Evolutionary conservation across 2,329 filamentous ascomycete genomes (phyloP), one percentile per base, ranked within the genome.

Genomic region (Botryotinia globosa): DNA sequence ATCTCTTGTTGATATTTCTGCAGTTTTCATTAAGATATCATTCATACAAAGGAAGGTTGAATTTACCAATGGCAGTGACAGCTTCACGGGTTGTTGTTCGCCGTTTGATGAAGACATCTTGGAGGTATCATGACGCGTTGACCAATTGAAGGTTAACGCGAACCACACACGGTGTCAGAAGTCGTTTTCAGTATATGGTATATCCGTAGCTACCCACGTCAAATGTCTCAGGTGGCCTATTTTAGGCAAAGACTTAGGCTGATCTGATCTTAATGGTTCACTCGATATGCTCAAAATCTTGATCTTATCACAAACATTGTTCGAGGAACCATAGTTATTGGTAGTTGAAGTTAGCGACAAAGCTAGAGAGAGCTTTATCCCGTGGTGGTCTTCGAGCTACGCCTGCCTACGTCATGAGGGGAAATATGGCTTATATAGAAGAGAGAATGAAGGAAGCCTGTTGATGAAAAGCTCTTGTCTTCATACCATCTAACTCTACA

Each of bases 1-100:
- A 98, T 89, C 80, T 93, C 91, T 85, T 98, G 94, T 85, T 99
- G 96, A 82, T 97, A 99, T 86, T 94, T 87, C 90, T 92, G 74
- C 9, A 44, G 7, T 58, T 14, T n/a, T 32, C 63, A 71, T 79
- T 74, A 77, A 72, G 37, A 51, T 73, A 72, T 18, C 37, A 66
- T 39, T 42, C 63, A 69, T 29, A 22, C 10, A 12, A 64, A 48
- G 29, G 34, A 58, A n/a, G 69, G 39, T 56, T 25, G 37, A 32
- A 29, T 32, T 32, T 85, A 91, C 90, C 78, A 93, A 85, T 76
- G 92, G 92, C 74, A 95, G 86, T 74, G 92, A 94, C 76, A 95
- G 88, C 85, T 94, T 94, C 84, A 95, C 92, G 74, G 91, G 91
- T 82, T 90, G 88, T 76, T 86, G 84, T 75, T 85, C 83, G 85